Base-by-base conservation (phyloP, 129 eudicot genomes). In the Arctium minus region DNA sequence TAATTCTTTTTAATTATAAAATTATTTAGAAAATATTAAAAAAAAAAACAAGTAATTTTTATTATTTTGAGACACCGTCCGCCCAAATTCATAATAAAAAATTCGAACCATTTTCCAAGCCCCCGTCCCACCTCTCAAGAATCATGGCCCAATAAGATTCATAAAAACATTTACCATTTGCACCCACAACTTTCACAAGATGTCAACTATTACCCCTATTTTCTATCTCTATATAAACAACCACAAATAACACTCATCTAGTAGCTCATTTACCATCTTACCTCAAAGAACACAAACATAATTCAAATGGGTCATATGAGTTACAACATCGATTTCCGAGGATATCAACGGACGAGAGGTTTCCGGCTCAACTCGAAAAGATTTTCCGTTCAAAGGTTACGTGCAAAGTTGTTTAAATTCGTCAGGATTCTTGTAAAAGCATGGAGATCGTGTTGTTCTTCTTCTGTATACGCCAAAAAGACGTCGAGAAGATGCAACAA, bases 361-460 rank as follows among this genome's bases (percentile, higher is more conserved):
- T 86, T 94, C 60, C 90, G 91, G 31, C 79, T 94, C 33, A 87
- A 86, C 77, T 50, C 85, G 17, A 88, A 88, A 67, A 86, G 89
- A 81, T 88, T 92, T 73, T 92, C 87, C 6, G 90, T 94, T 38
- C 86, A 85, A 38, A 77, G 92, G 44, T 30, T 94, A 22, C 89
- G 98, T 3, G 83, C 86, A 35, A 89, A 86, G 75, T 85, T 94
- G 89, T 65, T 82, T 11, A 78, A 72, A 33, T 36, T 93, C 72
- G 76, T 88, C 78, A 85, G 73, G 81, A 75, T 90, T n/a, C 53
- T 94, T 31, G 83, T 79, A 39, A 86, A 88, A 56, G 76, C 85
- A 75, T 89, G 90, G 93, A 83, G 62, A 70, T 86, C 80, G 12
- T 85, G 46, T 44, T 74, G 69, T 13, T 40, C 46, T 39, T 74